Conservation (phyloP, 2,329 filamentous ascomycete species). For the Orbilia quercus region DNA sequence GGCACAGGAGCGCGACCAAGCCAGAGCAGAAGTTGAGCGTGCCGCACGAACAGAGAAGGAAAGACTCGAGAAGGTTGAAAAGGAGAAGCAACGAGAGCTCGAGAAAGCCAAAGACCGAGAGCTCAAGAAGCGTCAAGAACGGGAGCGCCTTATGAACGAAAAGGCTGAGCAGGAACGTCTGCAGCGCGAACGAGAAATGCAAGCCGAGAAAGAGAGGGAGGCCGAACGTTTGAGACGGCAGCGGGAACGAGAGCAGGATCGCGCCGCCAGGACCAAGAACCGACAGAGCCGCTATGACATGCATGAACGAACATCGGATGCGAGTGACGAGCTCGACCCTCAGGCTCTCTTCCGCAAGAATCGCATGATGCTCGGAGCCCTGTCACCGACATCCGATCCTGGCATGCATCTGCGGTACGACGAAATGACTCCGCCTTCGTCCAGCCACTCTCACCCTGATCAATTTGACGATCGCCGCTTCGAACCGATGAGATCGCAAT, state of each 20-base stretch:
- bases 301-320: conserved; percentile 41
- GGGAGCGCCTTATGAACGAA: conserved; percentile 47
- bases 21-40: conserved; percentile 50
- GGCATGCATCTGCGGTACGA: conserved; percentile 52
- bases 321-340: conserved; percentile 47
- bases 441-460: conserved; percentile 54
- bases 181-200: conserved; percentile 47
- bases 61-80: conserved; percentile 40
- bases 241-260: conserved; percentile 42
- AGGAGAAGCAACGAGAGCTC: conserved; percentile 39
- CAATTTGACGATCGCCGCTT: conserved; percentile 53
- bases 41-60: conserved; percentile 51
- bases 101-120: conserved; percentile 51
- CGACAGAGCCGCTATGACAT: conserved; percentile 48
- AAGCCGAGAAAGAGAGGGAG: conserved; percentile 44
- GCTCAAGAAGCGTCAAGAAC: conserved; percentile 45
- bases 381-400: conserved; percentile 48
- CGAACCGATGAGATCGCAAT: conserved; percentile 49
- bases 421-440: conserved; percentile 55
- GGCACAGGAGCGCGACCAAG: conserved; percentile 51
- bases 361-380: conserved; percentile 53
- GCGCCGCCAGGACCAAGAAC: conserved; percentile 26
- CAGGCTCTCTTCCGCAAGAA: conserved; percentile 54
- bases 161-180: conserved; percentile 52
- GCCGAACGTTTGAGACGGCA: conserved; percentile 42